These are phyloP conservation scores for Globisporangium cederbergense DNA, from an alignment of 352 stramenopile genomes.

Conservation along the genomic window DNA sequence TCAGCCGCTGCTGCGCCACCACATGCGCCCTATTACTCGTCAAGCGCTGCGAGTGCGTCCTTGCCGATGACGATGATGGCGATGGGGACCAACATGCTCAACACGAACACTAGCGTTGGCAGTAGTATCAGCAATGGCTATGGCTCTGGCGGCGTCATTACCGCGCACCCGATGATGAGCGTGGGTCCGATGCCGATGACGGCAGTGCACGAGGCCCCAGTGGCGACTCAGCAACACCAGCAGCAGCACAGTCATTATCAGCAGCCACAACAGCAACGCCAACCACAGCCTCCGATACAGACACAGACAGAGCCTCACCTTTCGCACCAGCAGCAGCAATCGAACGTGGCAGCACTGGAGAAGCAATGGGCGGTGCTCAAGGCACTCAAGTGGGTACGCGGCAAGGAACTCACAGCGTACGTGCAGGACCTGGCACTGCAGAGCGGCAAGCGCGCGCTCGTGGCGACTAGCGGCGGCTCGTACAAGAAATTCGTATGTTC, in stretches of 20 bases:
- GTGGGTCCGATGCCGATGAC: not conserved
- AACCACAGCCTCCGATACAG: not conserved
- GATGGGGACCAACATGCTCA: not conserved
- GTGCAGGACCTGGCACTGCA: slow-evolving; percentile 50
- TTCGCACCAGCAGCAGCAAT: not conserved
- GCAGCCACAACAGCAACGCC: not conserved
- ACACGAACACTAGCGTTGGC: not conserved
- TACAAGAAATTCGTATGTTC: slow-evolving; percentile 61
- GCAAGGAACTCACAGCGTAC: slow-evolving; percentile 41
- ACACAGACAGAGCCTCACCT: not conserved
- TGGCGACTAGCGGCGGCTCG: slow-evolving; percentile 46
- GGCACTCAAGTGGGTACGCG: slow-evolving; percentile 29
- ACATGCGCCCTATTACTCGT: not conserved
- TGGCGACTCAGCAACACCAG: not conserved
- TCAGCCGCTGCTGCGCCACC: not conserved
- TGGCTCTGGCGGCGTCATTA: not conserved
- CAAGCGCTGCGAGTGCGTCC: not conserved
- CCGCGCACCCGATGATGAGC: not conserved
- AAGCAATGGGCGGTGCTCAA: slow-evolving; percentile 29
- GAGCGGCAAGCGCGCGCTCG: slow-evolving; percentile 38
- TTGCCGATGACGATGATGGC: slow-evolving; percentile 3
- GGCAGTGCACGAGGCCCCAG: not conserved
- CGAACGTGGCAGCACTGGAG: not conserved
- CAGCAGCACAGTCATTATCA: not conserved
- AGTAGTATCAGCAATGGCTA: not conserved